Conservation (phyloP, 306 rosid species). For the Amphicarpaea edgeworthii region DNA sequence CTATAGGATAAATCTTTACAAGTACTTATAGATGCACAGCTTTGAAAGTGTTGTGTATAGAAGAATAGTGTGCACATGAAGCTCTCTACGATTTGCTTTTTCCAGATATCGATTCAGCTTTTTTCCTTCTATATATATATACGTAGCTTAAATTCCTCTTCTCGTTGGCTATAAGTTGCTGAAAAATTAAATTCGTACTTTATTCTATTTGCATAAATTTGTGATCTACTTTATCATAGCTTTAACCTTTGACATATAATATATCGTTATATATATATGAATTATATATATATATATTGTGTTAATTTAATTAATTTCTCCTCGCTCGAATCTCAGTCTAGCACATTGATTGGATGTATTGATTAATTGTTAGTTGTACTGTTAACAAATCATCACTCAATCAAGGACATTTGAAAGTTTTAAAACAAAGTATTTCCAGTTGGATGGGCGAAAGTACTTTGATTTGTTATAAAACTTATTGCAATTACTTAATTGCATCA, state of each 20-base stretch:
- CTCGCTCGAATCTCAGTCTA: neutral
- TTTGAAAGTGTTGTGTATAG: constrained; percentile 49
- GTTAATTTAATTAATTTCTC: no score
- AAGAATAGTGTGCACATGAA: constrained; percentile 72
- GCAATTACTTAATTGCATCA: neutral
- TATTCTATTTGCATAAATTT: constrained; percentile 43
- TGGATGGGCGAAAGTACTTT: constrained; percentile 23
- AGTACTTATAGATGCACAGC: constrained; percentile 50
- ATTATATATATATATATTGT: neutral
- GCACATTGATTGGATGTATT: constrained; percentile 22
- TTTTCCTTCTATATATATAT: constrained; percentile 34
- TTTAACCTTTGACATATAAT: constrained; percentile 20
- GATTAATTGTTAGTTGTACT: neutral
- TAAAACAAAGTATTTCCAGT: neutral
- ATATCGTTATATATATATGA: neutral
- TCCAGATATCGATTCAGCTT: constrained; percentile 46
- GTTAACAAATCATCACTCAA: constrained; percentile 11
- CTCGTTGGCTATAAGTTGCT: constrained; percentile 47
- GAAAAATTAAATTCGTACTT: constrained; percentile 47
- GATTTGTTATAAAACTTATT: constrained; percentile 3
- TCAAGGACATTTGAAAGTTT: neutral
- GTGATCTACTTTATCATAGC: constrained; percentile 19
- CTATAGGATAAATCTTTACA: constrained; percentile 56
- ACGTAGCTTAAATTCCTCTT: constrained; percentile 42
- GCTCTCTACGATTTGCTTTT: constrained; percentile 46